Conservation (phyloP, 345 rosid genomes). For the Draba incana region DNA sequence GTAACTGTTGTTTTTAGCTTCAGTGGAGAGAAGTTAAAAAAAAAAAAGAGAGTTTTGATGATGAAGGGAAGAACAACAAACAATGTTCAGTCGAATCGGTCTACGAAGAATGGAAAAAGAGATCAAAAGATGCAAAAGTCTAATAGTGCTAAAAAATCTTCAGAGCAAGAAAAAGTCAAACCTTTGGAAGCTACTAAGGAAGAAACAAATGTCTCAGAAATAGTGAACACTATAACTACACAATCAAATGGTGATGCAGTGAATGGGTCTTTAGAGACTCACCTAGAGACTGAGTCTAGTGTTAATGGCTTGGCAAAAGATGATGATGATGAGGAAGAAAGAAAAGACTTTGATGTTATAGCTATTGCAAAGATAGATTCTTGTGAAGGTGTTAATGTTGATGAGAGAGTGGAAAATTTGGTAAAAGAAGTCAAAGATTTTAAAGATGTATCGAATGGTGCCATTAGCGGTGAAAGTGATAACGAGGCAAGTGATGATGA, state of each 20-base stretch:
- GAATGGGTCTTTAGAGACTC: constrained; percentile 40
- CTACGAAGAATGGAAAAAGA: constrained; percentile 53
- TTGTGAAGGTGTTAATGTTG: constrained; percentile 22
- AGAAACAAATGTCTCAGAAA: constrained; percentile 33
- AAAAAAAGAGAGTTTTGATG: constrained; percentile 45
- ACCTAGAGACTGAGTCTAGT: constrained; percentile 60
- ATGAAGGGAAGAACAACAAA: constrained; percentile 57
- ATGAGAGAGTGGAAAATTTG: constrained; percentile 5
- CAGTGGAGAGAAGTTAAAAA: constrained; percentile 35
- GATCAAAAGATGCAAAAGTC: constrained; percentile 49
- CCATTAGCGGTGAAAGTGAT: constrained; percentile 52
- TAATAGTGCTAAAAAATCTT: constrained; percentile 43
- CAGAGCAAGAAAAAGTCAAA: constrained; percentile 52
- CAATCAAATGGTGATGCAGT: constrained; percentile 50
- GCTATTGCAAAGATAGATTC: constrained; percentile 12
- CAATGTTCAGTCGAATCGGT: constrained; percentile 50
- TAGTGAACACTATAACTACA: constrained; percentile 44
- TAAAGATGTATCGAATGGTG: constrained; percentile 57
- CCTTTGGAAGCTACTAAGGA: constrained; percentile 42
- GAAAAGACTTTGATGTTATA: constrained; percentile 3
- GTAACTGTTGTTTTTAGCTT: constrained; percentile 24
- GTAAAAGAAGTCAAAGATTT: constrained; percentile 29
- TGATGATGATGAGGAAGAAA: constrained; percentile 44
- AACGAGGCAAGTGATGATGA: constrained; percentile 49
- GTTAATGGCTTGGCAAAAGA: constrained; percentile 45